Evolutionary conservation across 768 basidiomycete genomes (phyloP).

Genomic region (Boletellus emodensis): DNA sequence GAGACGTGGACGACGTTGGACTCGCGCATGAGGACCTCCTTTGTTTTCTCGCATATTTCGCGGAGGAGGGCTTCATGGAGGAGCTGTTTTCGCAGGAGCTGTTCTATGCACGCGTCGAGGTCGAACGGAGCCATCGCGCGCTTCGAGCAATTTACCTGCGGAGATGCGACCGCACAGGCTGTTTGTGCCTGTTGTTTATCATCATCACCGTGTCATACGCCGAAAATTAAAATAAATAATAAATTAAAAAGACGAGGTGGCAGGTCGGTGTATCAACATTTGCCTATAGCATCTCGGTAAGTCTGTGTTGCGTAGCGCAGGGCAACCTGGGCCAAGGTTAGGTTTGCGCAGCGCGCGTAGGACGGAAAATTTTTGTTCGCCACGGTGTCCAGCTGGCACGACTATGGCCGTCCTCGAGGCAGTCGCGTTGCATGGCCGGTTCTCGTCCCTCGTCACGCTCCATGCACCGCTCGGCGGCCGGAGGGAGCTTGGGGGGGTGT

Average conservation of each 20-base stretch:
- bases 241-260: slow-evolving; percentile 8
- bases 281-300: slow-evolving; percentile 14
- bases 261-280: slow-evolving; percentile 13
- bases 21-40: slow-evolving; percentile 98
- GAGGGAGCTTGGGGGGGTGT: too few relatives aligned
- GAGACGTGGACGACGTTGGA: slow-evolving; percentile 97
- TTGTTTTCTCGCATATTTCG: slow-evolving; percentile 99
- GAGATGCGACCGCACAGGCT: slow-evolving; percentile 8
- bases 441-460: slow-evolving; percentile 16
- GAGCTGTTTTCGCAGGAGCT: slow-evolving; percentile 86
- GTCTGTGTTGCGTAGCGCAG: slow-evolving; percentile 10
- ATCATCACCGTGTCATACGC: neutral
- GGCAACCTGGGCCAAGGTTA: slow-evolving; percentile 29
- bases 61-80: slow-evolving; percentile 91
- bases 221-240: neutral
- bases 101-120: slow-evolving; percentile 93
- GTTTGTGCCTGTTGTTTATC: slow-evolving; percentile 22
- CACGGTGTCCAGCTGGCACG: slow-evolving; percentile 15
- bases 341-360: slow-evolving; percentile 25
- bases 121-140: slow-evolving; percentile 62
- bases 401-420: slow-evolving; percentile 37
- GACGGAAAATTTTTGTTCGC: slow-evolving; percentile 30
- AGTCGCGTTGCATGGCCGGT: slow-evolving; percentile 26
- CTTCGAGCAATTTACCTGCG: slow-evolving; percentile 2
- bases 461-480: too few relatives aligned